A percentile compares a stretch with the other conserved stretches of the same genome.
Evolutionary conservation across 805 yeast species (phyloP).

Genomic region (Zygosaccharomyces lentus): DNA sequence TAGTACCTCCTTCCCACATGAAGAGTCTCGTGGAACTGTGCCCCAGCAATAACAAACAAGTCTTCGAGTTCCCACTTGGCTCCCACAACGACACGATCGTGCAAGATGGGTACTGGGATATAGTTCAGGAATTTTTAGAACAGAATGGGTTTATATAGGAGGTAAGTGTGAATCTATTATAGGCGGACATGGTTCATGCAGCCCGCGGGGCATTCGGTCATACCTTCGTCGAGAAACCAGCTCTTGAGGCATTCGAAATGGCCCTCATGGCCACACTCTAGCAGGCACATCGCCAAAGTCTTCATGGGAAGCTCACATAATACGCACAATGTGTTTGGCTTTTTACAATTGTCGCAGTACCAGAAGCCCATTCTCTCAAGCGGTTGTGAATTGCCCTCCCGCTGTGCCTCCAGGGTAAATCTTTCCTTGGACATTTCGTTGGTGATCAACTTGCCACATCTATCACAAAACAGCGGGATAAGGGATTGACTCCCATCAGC

Average conservation of each 20-base stretch:
- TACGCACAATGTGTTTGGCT: constrained; percentile 61
- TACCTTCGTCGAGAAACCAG: constrained; percentile 68
- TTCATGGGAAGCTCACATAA: constrained; percentile 73
- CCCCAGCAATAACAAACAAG: constrained; percentile 47
- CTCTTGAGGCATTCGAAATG: constrained; percentile 74
- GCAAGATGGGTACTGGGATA: constrained; percentile 75
- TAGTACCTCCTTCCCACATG: constrained; percentile 89
- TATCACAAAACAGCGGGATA: constrained; percentile 55
- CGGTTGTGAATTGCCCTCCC: constrained; percentile 30
- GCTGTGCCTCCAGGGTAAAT: constrained; percentile 22
- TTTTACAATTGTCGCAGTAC: constrained; percentile 75
- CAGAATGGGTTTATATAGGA: constrained; percentile 31
- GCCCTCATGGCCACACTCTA: constrained; percentile 82
- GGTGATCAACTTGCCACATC: constrained; percentile 53
- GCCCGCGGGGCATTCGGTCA: constrained; percentile 77
- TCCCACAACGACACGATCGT: constrained; percentile 80
- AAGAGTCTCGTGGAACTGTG: constrained; percentile 50
- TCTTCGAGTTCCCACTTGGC: constrained; percentile 53
- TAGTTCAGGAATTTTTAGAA: constrained; percentile 51
- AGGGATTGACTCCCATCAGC: constrained; percentile 34
- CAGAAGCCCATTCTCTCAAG: constrained; percentile 59
- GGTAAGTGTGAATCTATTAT: background rate
- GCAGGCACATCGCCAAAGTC: constrained; percentile 56
- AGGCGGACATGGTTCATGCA: constrained; percentile 27
- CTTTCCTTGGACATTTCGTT: constrained; percentile 53